Percentiles rank a stretch among this genome's conserved stretches.
Conservation (phyloP, 2,329 filamentous ascomycete species). For the Fragosphaeria purpurea region DNA sequence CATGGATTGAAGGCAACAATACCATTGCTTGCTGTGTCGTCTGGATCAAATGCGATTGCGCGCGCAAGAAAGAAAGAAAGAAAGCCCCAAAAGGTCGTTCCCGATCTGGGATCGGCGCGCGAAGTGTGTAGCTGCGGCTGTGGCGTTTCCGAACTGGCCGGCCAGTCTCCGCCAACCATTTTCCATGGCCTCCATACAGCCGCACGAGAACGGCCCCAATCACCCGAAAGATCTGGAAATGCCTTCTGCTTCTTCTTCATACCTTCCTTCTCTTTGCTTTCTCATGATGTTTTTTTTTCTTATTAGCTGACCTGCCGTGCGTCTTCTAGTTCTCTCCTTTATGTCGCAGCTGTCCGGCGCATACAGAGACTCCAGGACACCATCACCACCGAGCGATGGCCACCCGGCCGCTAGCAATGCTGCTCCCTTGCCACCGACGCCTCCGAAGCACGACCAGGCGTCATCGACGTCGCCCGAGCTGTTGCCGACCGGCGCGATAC, state of each 20-base stretch:
- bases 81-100: not conserved
- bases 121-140: not conserved
- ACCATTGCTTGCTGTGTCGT: not conserved
- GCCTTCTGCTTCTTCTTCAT: not conserved
- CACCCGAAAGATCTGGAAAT: not conserved
- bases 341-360: conserved; percentile 67
- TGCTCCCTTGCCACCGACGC: not conserved
- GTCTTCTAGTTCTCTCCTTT: conserved; percentile 65
- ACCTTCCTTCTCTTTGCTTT: not conserved
- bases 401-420: conserved; percentile 16
- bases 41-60: too few species aligned
- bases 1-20: not conserved
- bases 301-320: not conserved
- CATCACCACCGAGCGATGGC: conserved; percentile 16
- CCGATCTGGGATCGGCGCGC: not conserved
- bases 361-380: conserved; percentile 29
- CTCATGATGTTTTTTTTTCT: not conserved
- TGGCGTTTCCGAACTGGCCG: not conserved
- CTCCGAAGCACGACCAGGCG: not conserved
- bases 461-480: conserved; percentile 7
- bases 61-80: not conserved
- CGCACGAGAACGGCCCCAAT: not conserved
- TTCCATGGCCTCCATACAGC: not conserved
- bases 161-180: conserved; percentile 4
- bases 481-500: conserved; percentile 11